phyloP scores from a whole-genome alignment of 2,329 filamentous ascomycete species.

The Stemphylium vesicarium region DNA sequence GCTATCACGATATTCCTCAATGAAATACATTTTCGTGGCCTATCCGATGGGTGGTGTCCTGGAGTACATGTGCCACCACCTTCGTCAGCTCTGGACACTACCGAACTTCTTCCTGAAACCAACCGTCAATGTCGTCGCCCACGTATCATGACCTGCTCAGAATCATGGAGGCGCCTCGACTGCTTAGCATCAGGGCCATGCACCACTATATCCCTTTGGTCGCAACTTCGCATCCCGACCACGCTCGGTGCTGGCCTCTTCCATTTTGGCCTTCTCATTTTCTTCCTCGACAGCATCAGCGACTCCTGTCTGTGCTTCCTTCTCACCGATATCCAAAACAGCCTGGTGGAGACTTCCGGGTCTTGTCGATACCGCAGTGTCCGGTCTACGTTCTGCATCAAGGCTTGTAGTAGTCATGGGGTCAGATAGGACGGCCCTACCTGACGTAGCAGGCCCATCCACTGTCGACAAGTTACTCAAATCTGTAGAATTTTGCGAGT shows the following conservation, averaged over 20 bases:
- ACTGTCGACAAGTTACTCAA: neutral
- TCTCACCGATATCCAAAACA: neutral
- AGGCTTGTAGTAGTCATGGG: neutral
- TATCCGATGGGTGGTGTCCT: no score
- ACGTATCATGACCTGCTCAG: neutral
- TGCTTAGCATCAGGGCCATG: neutral
- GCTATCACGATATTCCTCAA: no score
- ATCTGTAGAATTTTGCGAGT: neutral
- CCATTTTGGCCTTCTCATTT: neutral
- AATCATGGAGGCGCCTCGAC: neutral
- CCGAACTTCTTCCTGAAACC: no score
- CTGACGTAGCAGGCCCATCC: neutral
- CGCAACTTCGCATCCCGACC: neutral
- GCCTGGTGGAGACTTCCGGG: constrained; percentile 3
- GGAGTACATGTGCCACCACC: no score
- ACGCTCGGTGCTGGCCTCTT: neutral
- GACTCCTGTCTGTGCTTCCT: neutral
- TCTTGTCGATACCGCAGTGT: neutral
- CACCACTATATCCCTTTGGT: neutral
- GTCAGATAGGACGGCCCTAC: neutral
- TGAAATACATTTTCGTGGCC: no score
- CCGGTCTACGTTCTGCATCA: neutral
- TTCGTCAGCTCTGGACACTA: neutral
- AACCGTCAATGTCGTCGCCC: neutral
- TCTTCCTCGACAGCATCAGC: neutral